Conservation (phyloP, 352 stramenopile genomes). For the Achlya hypogyna region DNA sequence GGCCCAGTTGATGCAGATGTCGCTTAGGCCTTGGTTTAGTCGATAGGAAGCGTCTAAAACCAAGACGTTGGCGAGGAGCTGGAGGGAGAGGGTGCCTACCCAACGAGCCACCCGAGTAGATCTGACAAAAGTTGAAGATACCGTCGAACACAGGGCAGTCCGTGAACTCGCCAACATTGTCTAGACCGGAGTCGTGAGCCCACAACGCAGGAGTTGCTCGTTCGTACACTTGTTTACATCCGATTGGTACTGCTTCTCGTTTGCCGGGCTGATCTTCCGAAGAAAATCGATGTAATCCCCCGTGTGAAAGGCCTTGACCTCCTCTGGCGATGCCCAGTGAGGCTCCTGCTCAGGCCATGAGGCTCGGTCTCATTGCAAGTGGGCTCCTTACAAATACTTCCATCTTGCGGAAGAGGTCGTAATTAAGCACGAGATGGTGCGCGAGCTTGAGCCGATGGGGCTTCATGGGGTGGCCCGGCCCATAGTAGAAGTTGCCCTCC, state of each 20-base stretch:
- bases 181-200: slow-evolving; percentile 33
- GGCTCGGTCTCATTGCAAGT: slow-evolving; percentile 2
- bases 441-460: slow-evolving; percentile 94
- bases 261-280: slow-evolving; percentile 90
- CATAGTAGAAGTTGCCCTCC: slow-evolving; percentile 97
- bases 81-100: slow-evolving; percentile 29
- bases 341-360: no score
- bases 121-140: slow-evolving; percentile 97
- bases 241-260: slow-evolving; percentile 73
- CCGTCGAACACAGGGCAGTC: slow-evolving; percentile 99
- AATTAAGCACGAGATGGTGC: slow-evolving; percentile 96
- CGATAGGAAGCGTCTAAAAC: slow-evolving; percentile 90
- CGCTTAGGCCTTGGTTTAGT: slow-evolving; percentile 91
- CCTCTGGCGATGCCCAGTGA: slow-evolving; percentile 73
- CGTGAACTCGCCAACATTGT: slow-evolving; percentile 94
- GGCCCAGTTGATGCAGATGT: slow-evolving; percentile 98
- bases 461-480: slow-evolving; percentile 96
- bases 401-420: slow-evolving; percentile 98
- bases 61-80: background rate
- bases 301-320: slow-evolving; percentile 96
- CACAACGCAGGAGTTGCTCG: background rate
- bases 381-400: slow-evolving; percentile 88
- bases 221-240: slow-evolving; percentile 69
- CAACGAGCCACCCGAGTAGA: slow-evolving; percentile 95
- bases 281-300: slow-evolving; percentile 99